Percentiles rank a stretch among this genome's conserved stretches.
phyloP scores from a whole-genome alignment of 495 filamentous ascomycete species.

The Podospora fimiseda region DNA sequence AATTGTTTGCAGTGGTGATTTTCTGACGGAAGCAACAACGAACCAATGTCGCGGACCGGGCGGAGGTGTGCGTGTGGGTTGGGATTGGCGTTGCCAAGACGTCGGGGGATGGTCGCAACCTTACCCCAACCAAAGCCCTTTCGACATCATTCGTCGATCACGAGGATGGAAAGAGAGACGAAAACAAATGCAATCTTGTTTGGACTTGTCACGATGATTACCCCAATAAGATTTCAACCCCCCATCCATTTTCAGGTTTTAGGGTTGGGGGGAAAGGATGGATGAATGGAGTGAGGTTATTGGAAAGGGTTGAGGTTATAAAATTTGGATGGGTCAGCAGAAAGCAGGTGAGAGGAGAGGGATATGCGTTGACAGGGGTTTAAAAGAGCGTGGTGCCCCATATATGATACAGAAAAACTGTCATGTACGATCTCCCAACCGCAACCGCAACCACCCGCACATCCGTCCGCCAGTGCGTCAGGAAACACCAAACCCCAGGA shows the following conservation, averaged over 20 bases:
- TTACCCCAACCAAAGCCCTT: not conserved
- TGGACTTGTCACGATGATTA: too few relatives aligned
- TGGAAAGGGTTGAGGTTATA: not conserved
- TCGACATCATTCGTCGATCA: constrained; percentile 4
- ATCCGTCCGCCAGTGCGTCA: too few relatives aligned
- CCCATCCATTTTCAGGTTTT: too few relatives aligned
- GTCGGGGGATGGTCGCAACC: constrained; percentile 1
- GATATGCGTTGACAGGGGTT: not conserved
- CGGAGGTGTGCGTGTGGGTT: not conserved
- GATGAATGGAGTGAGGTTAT: not conserved
- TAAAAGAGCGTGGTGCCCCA: not conserved
- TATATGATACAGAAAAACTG: not conserved
- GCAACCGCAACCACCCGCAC: too few relatives aligned
- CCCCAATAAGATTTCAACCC: too few relatives aligned
- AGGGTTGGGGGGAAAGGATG: too few relatives aligned
- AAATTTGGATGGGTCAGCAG: not conserved
- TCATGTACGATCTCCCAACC: not conserved
- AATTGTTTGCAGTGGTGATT: too few relatives aligned
- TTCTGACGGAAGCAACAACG: not conserved
- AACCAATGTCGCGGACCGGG: not conserved
- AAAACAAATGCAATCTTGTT: too few relatives aligned
- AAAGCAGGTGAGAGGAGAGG: not conserved
- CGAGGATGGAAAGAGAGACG: too few relatives aligned
- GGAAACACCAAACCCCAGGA: too few relatives aligned
- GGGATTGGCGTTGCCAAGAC: not conserved